Percentiles rank a stretch among this genome's conserved stretches.
phyloP scores from a whole-genome alignment of 495 filamentous ascomycete genomes.

The Bathelium albidoporum region DNA sequence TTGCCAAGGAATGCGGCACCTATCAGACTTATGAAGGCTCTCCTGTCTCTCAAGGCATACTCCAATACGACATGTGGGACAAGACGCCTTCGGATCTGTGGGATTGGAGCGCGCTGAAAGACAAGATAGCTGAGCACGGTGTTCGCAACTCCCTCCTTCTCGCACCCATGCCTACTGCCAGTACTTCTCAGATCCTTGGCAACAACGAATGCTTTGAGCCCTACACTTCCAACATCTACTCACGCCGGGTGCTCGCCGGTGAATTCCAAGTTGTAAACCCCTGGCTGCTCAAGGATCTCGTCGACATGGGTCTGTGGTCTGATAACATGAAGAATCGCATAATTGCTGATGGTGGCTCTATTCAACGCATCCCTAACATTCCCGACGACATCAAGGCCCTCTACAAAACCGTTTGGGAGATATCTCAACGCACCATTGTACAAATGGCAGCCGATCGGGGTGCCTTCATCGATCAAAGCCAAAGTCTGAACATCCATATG shows the following conservation, averaged over 20 bases:
- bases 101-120: conserved; percentile 90
- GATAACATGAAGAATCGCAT: conserved; percentile 99
- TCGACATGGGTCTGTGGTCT: conserved; percentile 96
- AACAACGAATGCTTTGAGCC: conserved; percentile 99
- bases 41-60: conserved; percentile 86
- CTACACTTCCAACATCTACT: conserved; percentile 99
- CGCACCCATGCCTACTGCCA: conserved; percentile 95
- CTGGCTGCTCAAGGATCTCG: conserved; percentile 95
- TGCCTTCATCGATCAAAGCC: conserved; percentile 96
- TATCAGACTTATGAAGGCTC: conserved; percentile 90
- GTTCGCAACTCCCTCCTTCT: conserved; percentile 90
- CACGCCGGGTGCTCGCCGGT: conserved; percentile 90
- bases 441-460: conserved; percentile 98
- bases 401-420: conserved; percentile 99
- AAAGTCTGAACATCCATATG: conserved; percentile 98
- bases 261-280: conserved; percentile 99
- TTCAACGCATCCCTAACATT: conserved; percentile 94
- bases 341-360: conserved; percentile 90
- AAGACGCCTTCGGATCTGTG: conserved; percentile 86
- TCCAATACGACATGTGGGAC: conserved; percentile 99
- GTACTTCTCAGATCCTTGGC: conserved; percentile 90
- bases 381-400: conserved; percentile 90
- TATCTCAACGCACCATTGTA: conserved; percentile 88
- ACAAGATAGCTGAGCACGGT: conserved; percentile 79
- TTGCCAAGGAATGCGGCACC: conserved; percentile 70